Evolutionary conservation across 2,329 filamentous ascomycete species (phyloP).

Genomic region (Fusarium falciforme): DNA sequence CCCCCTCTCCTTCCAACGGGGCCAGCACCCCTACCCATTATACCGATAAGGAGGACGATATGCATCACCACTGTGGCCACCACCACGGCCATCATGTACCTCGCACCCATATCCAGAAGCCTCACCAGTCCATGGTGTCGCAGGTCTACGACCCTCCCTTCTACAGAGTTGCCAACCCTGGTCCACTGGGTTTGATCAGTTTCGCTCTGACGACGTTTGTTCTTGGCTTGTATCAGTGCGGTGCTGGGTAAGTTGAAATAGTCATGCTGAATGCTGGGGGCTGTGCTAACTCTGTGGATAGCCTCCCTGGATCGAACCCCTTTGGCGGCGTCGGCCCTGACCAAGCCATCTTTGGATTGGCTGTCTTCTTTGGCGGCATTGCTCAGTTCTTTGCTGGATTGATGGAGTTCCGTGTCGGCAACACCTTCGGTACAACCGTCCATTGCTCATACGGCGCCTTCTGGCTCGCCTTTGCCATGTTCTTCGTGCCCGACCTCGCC

Average conservation of each 20-base stretch:
- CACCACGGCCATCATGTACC: conserved; percentile 29
- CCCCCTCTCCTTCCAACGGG: conserved; percentile 34
- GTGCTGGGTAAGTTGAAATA: conserved; percentile 56
- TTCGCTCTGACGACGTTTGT: conserved; percentile 76
- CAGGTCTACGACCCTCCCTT: conserved; percentile 49
- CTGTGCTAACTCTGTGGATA: conserved; percentile 18
- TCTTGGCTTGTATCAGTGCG: conserved; percentile 60
- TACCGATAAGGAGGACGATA: conserved; percentile 34
- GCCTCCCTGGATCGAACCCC: conserved; percentile 50
- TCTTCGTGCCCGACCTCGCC: conserved; percentile 62
- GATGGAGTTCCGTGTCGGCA: conserved; percentile 63
- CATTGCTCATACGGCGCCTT: conserved; percentile 72
- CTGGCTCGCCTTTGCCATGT: conserved; percentile 71
- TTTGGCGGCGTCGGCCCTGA: conserved; percentile 49
- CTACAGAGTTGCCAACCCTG: conserved; percentile 67
- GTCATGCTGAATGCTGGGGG: too few species aligned
- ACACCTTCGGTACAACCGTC: conserved; percentile 71
- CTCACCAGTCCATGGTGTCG: conserved; percentile 50
- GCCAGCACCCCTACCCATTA: conserved; percentile 42
- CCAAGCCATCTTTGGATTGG: conserved; percentile 51
- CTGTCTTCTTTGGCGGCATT: conserved; percentile 69
- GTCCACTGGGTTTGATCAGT: conserved; percentile 69
- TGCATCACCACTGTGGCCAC: conserved; percentile 25
- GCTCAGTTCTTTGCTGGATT: conserved; percentile 77
- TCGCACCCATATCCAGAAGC: conserved; percentile 25